A percentile compares a stretch with the other conserved stretches of the same genome.
Evolutionary conservation across 495 filamentous ascomycete species (phyloP).

Genomic region (Xylaria longipes): DNA sequence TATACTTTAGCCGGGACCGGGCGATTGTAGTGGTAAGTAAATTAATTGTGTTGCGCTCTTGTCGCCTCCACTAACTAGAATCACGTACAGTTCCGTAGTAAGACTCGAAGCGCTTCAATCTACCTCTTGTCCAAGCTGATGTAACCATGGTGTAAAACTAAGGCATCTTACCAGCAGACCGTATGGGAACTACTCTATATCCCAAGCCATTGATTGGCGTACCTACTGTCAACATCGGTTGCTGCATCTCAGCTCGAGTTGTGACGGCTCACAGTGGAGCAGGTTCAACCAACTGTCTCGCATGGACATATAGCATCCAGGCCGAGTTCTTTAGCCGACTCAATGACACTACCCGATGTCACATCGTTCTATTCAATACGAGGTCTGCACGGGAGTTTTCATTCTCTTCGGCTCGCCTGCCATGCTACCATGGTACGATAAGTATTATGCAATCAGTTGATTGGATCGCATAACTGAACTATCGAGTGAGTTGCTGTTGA

Average conservation of each 20-base stretch:
- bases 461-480: slow-evolving; percentile 5
- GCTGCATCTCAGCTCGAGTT: not conserved
- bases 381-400: not conserved
- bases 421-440: not conserved
- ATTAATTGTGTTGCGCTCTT: not conserved
- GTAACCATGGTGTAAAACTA: not conserved
- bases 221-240: not conserved
- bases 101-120: not conserved
- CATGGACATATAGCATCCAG: not conserved
- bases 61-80: not conserved
- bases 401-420: not conserved
- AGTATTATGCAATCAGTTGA: slow-evolving; percentile 9
- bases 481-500: not conserved
- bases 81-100: not conserved
- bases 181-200: not conserved
- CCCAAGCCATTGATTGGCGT: not conserved
- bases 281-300: not conserved
- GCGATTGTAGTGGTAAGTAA: not conserved
- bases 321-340: not conserved
- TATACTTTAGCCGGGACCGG: not conserved
- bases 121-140: not conserved
- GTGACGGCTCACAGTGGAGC: not conserved
- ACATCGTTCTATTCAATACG: slow-evolving; percentile 22
- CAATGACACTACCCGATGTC: slow-evolving; percentile 1
- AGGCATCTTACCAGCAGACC: not conserved